These are phyloP conservation scores for Flammula alnicola DNA, from an alignment of 1,284 basidiomycete species.

Conservation along the genomic window DNA sequence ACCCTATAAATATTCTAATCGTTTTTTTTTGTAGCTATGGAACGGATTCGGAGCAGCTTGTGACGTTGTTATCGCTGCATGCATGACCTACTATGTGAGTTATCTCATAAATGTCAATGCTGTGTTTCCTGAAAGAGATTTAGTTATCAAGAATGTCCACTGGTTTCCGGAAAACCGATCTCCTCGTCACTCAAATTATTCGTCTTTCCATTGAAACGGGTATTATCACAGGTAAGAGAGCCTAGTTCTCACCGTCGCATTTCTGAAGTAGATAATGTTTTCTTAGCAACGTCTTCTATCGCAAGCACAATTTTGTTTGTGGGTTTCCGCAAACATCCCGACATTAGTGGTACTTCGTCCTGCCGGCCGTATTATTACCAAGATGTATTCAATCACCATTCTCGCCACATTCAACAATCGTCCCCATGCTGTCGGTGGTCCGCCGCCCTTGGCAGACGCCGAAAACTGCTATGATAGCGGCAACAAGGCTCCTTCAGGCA, in stretches of 20 bases:
- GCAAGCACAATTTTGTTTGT: slow-evolving; percentile 25
- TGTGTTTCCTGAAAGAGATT: not conserved
- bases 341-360: slow-evolving; percentile 30
- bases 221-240: slow-evolving; percentile 21
- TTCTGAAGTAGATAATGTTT: not conserved
- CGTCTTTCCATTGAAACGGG: slow-evolving; percentile 29
- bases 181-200: slow-evolving; percentile 26
- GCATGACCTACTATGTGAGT: slow-evolving; percentile 28
- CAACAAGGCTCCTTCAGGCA: slow-evolving; percentile 14
- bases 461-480: slow-evolving; percentile 18
- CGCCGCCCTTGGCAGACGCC: slow-evolving; percentile 17
- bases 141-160: slow-evolving; percentile 26
- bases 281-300: slow-evolving; percentile 26
- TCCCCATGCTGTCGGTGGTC: slow-evolving; percentile 21
- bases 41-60: slow-evolving; percentile 26
- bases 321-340: slow-evolving; percentile 26
- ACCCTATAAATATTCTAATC: not conserved
- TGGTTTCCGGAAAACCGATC: slow-evolving; percentile 23
- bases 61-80: slow-evolving; percentile 27
- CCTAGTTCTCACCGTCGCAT: not conserved
- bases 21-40: slow-evolving; percentile 23
- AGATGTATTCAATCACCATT: slow-evolving; percentile 28
- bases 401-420: slow-evolving; percentile 31
- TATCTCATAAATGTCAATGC: not conserved
- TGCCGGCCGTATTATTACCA: slow-evolving; percentile 28